Evolutionary conservation across 2,329 filamentous ascomycete species (phyloP), one percentile per base, ranked within the genome.

Genomic region (Diaporthe citriasiana): DNA sequence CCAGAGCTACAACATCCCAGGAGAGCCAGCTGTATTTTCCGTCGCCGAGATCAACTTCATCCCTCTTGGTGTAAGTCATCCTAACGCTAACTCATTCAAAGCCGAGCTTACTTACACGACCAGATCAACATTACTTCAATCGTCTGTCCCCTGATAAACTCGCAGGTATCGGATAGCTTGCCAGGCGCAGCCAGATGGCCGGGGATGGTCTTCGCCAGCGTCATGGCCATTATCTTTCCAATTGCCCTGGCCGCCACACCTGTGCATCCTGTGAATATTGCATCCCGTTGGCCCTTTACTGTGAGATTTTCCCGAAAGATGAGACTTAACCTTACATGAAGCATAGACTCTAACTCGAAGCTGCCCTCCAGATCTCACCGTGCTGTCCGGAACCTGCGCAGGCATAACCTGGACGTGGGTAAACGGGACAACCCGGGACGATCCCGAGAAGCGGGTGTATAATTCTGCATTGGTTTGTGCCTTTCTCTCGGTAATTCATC

Each of bases 371-470:
- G 59, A 51, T 7, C 45, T 66, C 1, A 66, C 45, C 0, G 45
- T 45, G 9, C 4, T 66, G 8, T 66, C 63, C 0, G 42, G 63
- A 7, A 66, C 63, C 13, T 66, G 60, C 4, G 60, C 30, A 12
- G 60, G 42, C 30, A 66, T 51, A 6, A 66, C 63, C 4, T 66
- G 63, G 63, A 66, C 63, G 15, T 38, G 76, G 79, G 79, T 80
- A 19, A 79, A 79, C 60, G 79, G 79, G 40, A 59, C 60, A 3
- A 80, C 75, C 69, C 72, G 79, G 27, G 38, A 77, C 15, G 79
- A 80, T 53, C 79, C 77, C 0, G 79, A 80, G 50, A 80, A 80
- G 70, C 70, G 79, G 4, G 79, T 78, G 0, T 80, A 80, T 40
- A 69, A 78, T 15, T 80, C 78, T 12, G 79, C 79, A 6, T 57